These are phyloP conservation scores for Dactylis glomerata DNA, from an alignment of 176 grass and related monocot genomes.

Conservation along the genomic window DNA sequence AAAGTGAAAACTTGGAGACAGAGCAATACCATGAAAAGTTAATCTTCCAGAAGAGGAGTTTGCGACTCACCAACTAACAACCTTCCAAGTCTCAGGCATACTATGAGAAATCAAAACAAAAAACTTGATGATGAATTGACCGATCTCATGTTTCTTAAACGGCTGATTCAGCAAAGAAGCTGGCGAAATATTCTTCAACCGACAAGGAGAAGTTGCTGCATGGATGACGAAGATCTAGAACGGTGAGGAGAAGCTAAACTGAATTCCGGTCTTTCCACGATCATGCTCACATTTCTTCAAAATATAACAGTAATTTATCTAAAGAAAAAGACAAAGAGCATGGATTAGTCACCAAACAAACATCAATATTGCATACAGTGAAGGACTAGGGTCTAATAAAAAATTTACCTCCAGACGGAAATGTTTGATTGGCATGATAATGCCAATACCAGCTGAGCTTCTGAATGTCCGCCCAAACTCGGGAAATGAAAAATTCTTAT, in stretches of 20 bases:
- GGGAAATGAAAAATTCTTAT: slow-evolving; percentile 43
- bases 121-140: not conserved
- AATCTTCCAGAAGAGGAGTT: not conserved
- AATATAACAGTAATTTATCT: slow-evolving; percentile 74
- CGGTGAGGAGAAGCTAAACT: slow-evolving; percentile 70
- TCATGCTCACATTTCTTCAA: slow-evolving; percentile 75
- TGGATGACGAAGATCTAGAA: slow-evolving; percentile 17
- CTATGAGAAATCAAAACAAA: not conserved
- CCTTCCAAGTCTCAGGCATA: not conserved
- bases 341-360: slow-evolving; percentile 2
- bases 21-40: not conserved
- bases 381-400: not conserved
- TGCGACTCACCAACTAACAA: not conserved
- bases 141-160: slow-evolving; percentile 2
- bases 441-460: slow-evolving; percentile 65
- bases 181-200: not conserved
- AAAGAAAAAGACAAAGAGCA: not conserved
- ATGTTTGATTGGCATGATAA: slow-evolving; percentile 62
- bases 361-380: not conserved
- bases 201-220: not conserved
- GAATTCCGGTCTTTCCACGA: slow-evolving; percentile 67
- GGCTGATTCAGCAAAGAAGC: not conserved
- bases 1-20: not conserved
- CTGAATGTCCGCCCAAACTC: slow-evolving; percentile 54
- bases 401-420: slow-evolving; percentile 61